Evolutionary conservation across 2,329 filamentous ascomycete genomes (phyloP).

Genomic region (Fusarium sp.): DNA sequence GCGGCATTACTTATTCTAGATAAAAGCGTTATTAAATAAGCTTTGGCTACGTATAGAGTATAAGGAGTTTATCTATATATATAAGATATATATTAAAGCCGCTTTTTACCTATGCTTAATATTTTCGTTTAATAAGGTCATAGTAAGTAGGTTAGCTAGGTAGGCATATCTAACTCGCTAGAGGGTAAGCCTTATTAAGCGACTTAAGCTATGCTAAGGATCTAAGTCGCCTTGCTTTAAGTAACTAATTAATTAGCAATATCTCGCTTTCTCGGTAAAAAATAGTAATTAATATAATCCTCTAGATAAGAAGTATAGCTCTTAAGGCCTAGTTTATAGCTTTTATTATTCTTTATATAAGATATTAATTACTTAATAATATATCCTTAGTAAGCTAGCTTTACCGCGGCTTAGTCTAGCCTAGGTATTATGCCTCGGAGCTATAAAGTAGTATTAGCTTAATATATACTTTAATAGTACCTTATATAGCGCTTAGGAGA

Average conservation of each 20-base stretch:
- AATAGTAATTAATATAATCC: constrained; percentile 6
- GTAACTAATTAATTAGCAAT: neutral
- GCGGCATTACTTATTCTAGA: neutral
- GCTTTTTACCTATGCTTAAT: neutral
- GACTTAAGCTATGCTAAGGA: neutral
- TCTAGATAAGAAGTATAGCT: neutral
- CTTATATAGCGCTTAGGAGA: neutral
- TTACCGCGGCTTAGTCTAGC: neutral
- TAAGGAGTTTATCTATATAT: constrained; percentile 10
- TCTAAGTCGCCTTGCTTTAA: constrained; percentile 11
- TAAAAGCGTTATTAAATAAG: neutral
- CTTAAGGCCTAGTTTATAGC: neutral
- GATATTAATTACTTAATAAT: constrained; percentile 3
- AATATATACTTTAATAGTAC: neutral
- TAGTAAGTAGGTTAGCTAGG: neutral
- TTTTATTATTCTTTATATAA: constrained; percentile 13
- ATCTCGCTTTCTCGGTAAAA: constrained; percentile 12
- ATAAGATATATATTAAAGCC: constrained; percentile 2
- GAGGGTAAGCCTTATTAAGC: constrained; percentile 20
- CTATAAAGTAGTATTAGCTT: neutral
- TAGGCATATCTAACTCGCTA: constrained; percentile 10
- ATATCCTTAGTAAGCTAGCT: constrained; percentile 1
- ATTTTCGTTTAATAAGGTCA: constrained; percentile 12
- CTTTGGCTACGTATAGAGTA: neutral
- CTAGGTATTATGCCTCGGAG: neutral